These are phyloP conservation scores for Fusarium aywerte DNA, from an alignment of 2,329 filamentous ascomycete species.

Conservation along the genomic window DNA sequence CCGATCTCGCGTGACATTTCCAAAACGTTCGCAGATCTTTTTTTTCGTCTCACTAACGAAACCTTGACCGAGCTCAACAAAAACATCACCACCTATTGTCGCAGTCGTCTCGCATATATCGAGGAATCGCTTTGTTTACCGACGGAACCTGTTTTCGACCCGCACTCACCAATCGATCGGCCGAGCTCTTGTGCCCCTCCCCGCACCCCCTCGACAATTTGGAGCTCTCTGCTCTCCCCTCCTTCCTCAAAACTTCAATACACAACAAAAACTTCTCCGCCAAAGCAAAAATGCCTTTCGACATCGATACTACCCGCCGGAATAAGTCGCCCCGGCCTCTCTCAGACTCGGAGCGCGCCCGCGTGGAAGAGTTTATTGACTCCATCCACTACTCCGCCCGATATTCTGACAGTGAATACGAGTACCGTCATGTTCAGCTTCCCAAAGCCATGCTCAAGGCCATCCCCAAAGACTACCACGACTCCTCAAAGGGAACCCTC, in stretches of 20 bases:
- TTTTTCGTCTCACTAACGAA: background rate
- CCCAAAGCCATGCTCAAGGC: constrained; percentile 98
- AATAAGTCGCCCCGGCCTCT: constrained; percentile 87
- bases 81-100: background rate
- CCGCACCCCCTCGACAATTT: constrained; percentile 30
- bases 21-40: constrained; percentile 18
- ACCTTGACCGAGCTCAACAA: constrained; percentile 2
- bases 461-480: constrained; percentile 95
- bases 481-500: constrained; percentile 86
- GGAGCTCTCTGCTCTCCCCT: constrained; percentile 20
- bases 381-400: constrained; percentile 96
- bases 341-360: constrained; percentile 81
- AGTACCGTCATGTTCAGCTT: constrained; percentile 97
- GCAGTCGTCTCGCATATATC: background rate
- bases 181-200: constrained; percentile 37
- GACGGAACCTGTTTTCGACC: constrained; percentile 27
- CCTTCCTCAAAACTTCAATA: constrained; percentile 12
- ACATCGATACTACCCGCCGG: constrained; percentile 83
- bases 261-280: constrained; percentile 6
- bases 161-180: constrained; percentile 37
- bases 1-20: constrained; percentile 42
- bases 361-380: constrained; percentile 91
- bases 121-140: constrained; percentile 5
- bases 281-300: constrained; percentile 49
- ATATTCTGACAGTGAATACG: constrained; percentile 91